A percentile compares a stretch with the other conserved stretches of the same genome.
These are phyloP conservation scores for Syncephalis plumigaleata DNA, from an alignment of 371 early-diverging fungal species.

Conservation along the genomic window DNA sequence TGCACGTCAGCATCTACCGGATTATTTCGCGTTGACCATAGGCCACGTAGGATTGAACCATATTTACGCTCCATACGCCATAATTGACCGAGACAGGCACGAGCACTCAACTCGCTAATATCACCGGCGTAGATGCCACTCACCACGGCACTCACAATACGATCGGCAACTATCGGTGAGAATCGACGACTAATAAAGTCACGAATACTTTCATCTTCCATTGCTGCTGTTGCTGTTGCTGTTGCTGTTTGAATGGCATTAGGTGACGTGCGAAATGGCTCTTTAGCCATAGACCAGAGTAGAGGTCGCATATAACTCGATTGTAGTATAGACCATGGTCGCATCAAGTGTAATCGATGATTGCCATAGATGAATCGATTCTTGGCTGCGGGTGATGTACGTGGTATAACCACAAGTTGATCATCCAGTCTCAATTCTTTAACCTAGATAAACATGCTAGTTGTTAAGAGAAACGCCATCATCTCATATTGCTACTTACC, in stretches of 20 bases:
- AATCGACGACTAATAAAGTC: conserved; percentile 61
- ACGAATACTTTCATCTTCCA: conserved; percentile 52
- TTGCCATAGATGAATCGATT: conserved; percentile 68
- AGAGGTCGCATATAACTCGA: not conserved
- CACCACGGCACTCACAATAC: conserved; percentile 66
- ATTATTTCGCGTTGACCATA: conserved; percentile 9
- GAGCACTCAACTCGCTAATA: conserved; percentile 45
- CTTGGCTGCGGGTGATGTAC: conserved; percentile 49
- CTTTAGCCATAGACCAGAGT: not conserved
- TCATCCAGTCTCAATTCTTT: conserved; percentile 33
- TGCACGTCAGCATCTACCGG: not conserved
- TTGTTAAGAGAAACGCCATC: too few species aligned
- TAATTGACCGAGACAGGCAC: conserved; percentile 47
- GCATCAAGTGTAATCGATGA: conserved; percentile 38
- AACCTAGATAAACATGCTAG: conserved; percentile 20
- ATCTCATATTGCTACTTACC: conserved; percentile 19
- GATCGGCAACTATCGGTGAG: conserved; percentile 38
- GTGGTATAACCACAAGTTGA: conserved; percentile 35
- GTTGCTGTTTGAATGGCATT: conserved; percentile 11
- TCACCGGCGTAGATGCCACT: conserved; percentile 93
- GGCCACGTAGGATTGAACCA: conserved; percentile 37
- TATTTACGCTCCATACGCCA: conserved; percentile 43
- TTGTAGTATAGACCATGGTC: not conserved
- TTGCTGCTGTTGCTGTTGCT: conserved; percentile 3
- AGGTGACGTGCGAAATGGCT: conserved; percentile 15